Evolutionary conservation across 2,329 filamentous ascomycete species (phyloP), one percentile per base, ranked within the genome.

Genomic region (Pseudogymnoascus sp.): DNA sequence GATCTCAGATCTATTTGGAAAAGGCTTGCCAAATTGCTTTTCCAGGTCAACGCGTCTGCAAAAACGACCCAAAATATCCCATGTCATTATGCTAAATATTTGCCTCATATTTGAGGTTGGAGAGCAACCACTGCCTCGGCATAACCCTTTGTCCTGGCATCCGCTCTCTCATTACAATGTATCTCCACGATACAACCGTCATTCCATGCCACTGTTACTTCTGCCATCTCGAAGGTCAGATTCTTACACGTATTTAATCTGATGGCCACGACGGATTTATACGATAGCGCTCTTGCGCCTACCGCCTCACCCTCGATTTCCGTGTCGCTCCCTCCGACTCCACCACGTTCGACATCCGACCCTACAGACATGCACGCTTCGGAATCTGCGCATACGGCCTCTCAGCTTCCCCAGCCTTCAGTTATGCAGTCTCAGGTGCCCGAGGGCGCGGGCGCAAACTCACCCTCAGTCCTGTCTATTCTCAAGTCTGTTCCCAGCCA

Each of bases 401-500:
- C 59, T 26, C 13, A 38, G 19, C 33, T 6, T 26, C 13, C 59
- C 7, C 59, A 40, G 23, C 37, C 33, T 40, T 26, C 59, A 26
- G 33, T 21, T 26, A 40, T 42, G 38, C 59, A 40, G 59, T 31
- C 59, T 15, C 35, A 40, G 21, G 19, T 60, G 13, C 35, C 59
- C 26, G 59, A 19, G 10, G 17, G 50, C 29, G 50, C 13, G 10
- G n/a, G 26, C 19, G 33, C 19, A 10, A 31, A 26, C 19, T 42
- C 59, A 10, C 59, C 59, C 23, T 42, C 59, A 3, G 15, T 42
- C 38, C 59, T 40, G 11, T 38, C 59, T 60, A 17, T 42, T 26
- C 59, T 42, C 26, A 60, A 40, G 40, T 38, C 62, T 5, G 26
- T 29, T 53, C 59, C 46, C 63, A 62, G 60, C 65, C 74, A 66